These are phyloP conservation scores for Corymbia calophylla DNA, from an alignment of 441 rosid species.

Conservation along the genomic window DNA sequence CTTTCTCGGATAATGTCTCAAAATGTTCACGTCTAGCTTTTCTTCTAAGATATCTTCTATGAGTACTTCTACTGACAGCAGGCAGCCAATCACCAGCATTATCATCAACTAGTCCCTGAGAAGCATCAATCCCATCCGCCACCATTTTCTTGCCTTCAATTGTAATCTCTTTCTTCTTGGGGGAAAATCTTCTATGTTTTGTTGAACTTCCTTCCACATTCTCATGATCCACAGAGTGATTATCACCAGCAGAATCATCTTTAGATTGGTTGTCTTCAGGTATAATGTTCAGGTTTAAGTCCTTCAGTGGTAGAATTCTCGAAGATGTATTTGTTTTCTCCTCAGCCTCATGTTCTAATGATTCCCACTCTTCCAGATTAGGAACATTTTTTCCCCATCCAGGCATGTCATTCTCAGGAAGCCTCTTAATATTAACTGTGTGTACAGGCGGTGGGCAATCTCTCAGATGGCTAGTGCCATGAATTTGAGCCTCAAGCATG, in stretches of 20 bases:
- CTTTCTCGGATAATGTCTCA: conserved; percentile 47
- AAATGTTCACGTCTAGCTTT: conserved; percentile 53
- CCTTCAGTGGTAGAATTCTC: conserved; percentile 73
- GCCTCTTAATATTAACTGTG: conserved; percentile 59
- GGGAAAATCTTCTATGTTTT: conserved; percentile 38
- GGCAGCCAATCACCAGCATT: conserved; percentile 72
- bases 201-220: conserved; percentile 30
- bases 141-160: conserved; percentile 81
- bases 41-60: conserved; percentile 71
- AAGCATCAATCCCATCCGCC: conserved; percentile 81
- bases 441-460: conserved; percentile 77
- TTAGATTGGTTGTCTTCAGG: conserved; percentile 31
- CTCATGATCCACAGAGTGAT: conserved; percentile 36
- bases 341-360: conserved; percentile 47
- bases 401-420: conserved; percentile 83
- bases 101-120: conserved; percentile 56
- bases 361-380: conserved; percentile 93
- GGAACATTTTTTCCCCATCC: conserved; percentile 98
- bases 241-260: conserved; percentile 36
- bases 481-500: conserved; percentile 73
- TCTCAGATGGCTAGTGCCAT: conserved; percentile 67
- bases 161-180: conserved; percentile 49
- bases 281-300: conserved; percentile 50
- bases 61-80: conserved; percentile 88
- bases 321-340: conserved; percentile 35